These are phyloP conservation scores for Biscogniauxia marginata DNA, from an alignment of 2,329 filamentous ascomycete genomes.

Conservation along the genomic window DNA sequence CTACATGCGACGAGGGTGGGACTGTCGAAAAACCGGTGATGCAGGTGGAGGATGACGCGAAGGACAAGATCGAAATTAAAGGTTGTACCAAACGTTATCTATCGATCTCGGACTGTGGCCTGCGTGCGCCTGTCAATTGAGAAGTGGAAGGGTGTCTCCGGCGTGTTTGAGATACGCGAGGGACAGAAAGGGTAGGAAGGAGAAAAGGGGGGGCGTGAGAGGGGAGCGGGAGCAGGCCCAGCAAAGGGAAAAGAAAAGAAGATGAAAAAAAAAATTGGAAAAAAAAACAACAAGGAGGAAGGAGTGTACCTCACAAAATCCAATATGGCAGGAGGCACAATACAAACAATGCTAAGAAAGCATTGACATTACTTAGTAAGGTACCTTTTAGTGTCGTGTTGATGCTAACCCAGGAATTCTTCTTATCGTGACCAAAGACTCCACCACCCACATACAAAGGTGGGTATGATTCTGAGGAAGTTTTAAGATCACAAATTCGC, in stretches of 20 bases:
- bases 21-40: not conserved
- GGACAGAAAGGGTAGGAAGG: not conserved
- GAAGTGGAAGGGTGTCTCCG: slow-evolving; percentile 4
- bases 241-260: not conserved
- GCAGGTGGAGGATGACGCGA: not conserved
- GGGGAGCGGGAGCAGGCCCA: no score
- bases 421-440: no score
- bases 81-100: slow-evolving; percentile 10
- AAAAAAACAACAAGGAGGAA: not conserved
- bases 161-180: slow-evolving; percentile 7
- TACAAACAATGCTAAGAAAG: not conserved
- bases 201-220: not conserved
- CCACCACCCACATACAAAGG: no score
- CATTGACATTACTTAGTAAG: no score
- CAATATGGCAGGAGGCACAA: not conserved
- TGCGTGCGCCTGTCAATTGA: slow-evolving; percentile 2
- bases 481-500: no score
- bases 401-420: no score
- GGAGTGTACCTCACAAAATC: not conserved
- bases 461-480: no score
- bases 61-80: slow-evolving; percentile 18
- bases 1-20: no score
- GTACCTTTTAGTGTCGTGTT: no score
- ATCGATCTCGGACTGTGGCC: not conserved
- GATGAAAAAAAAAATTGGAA: not conserved